Base-by-base conservation (phyloP, 2,329 filamentous ascomycete species). In the Magnaporthiopsis rhizophila region DNA sequence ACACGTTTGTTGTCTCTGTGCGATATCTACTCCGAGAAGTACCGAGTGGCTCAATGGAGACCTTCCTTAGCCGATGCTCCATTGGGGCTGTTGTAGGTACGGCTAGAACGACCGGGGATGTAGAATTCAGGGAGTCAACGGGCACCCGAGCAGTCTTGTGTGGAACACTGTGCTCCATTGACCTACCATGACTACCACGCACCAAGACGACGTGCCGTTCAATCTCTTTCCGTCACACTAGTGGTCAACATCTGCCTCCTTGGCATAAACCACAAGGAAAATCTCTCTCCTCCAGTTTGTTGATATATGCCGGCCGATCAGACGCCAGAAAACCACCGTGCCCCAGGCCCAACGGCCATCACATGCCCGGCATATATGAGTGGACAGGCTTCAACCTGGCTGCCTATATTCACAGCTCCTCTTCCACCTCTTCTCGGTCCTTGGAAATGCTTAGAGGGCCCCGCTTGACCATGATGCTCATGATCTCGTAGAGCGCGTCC, bases 401-500 rank as follows among this genome's bases (percentile, higher is more conserved):
- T 11, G 45, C 7, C 38, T 5, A n/a, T 26, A 53, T 15, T 18
- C 24, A n/a, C 24, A 59, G 21, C 18, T 57, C 53, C 36, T 64
- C 32, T 26, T 62, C 15, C 28, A 3, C 12, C 28, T 59, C 15
- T 53, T 6, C 45, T 24, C 9, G 3, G 3, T 9, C 3, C 59
- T 65, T 26, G 64, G 26, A 67, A 74, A 80, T 73, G 69, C 83
- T 88, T 67, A 91, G 76, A 0, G 89, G 88, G 0, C 89, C 90
- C 70, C 86, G 87, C 81, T 92, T 91, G 21, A 92, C 89, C 89
- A 92, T 93, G 66, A 93, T 81, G 15, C 86, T 90, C 84, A 92
- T 89, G 61, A 93, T 85, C 75, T 94, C 89, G 71, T 89, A 93
- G 26, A 93, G 76, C 0, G 85, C 84, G 74, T 92, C 75, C 5